Percentiles rank a stretch among this genome's conserved stretches.
Evolutionary conservation across 306 rosid genomes (phyloP).

Genomic region (Hippophae tibetana): DNA sequence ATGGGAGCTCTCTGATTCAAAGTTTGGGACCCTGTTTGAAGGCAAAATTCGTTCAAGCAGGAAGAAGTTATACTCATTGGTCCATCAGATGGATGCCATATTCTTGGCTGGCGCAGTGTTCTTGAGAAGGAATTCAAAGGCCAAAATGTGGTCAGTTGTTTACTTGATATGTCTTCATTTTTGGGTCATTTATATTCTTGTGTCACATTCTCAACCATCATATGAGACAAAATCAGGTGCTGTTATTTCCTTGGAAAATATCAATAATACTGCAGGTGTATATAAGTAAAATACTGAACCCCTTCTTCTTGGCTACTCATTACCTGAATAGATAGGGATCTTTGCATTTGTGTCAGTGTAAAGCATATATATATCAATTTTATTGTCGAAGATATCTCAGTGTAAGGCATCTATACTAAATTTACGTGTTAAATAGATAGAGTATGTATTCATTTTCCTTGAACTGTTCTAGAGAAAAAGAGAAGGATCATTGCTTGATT

Average conservation of each 20-base stretch:
- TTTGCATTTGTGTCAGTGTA: neutral
- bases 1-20: slow-evolving; percentile 58
- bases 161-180: slow-evolving; percentile 84
- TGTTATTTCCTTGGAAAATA: slow-evolving; percentile 74
- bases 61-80: slow-evolving; percentile 63
- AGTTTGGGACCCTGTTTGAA: slow-evolving; percentile 52
- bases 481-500: too few species aligned
- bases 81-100: slow-evolving; percentile 69
- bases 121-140: slow-evolving; percentile 62
- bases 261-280: slow-evolving; percentile 51
- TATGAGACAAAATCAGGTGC: slow-evolving; percentile 68
- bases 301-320: neutral
- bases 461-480: too few species aligned
- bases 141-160: slow-evolving; percentile 65
- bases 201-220: slow-evolving; percentile 58
- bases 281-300: slow-evolving; percentile 19
- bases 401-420: too few species aligned
- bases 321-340: slow-evolving; percentile 18
- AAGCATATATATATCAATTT: neutral
- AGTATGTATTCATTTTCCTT: too few species aligned
- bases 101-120: slow-evolving; percentile 63
- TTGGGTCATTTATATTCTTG: slow-evolving; percentile 81
- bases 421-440: too few species aligned
- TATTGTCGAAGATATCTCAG: too few species aligned
- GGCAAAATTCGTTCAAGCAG: slow-evolving; percentile 64